phyloP scores from a whole-genome alignment of 768 basidiomycete genomes.

The Tremella yokohamensis region DNA sequence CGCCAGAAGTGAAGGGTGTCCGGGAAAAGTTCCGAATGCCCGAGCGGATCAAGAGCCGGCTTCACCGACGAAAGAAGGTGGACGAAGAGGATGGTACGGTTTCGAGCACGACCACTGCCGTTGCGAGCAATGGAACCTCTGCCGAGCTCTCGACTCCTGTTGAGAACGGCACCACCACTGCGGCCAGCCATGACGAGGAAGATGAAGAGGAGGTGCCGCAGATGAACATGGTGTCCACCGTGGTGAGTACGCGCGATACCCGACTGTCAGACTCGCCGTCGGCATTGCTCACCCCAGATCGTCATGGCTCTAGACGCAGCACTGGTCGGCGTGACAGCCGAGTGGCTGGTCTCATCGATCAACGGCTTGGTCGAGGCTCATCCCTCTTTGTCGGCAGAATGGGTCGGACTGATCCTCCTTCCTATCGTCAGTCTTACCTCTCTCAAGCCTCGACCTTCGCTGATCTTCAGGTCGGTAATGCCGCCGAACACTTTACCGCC shows the following conservation, averaged over 20 bases:
- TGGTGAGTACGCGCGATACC: slow-evolving; percentile 22
- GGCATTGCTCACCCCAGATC: slow-evolving; percentile 12
- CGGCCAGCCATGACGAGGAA: slow-evolving; percentile 24
- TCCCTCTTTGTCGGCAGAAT: slow-evolving; percentile 64
- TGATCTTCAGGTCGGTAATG: slow-evolving; percentile 29
- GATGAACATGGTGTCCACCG: slow-evolving; percentile 43
- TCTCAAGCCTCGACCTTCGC: not conserved
- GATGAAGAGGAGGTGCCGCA: slow-evolving; percentile 48
- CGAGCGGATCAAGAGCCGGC: slow-evolving; percentile 7
- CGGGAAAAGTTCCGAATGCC: slow-evolving; percentile 15
- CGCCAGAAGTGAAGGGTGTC: slow-evolving; percentile 33
- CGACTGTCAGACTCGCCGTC: not conserved
- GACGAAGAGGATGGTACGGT: slow-evolving; percentile 23
- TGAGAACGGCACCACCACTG: slow-evolving; percentile 3
- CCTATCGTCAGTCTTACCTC: slow-evolving; percentile 76
- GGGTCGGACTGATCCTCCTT: slow-evolving; percentile 82
- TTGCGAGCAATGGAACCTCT: not conserved
- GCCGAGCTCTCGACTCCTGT: not conserved
- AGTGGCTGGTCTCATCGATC: slow-evolving; percentile 74
- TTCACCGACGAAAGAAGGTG: slow-evolving; percentile 31
- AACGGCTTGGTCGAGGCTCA: slow-evolving; percentile 63
- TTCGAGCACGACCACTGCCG: slow-evolving; percentile 6
- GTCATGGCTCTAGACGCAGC: slow-evolving; percentile 43
- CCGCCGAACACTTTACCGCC: slow-evolving; percentile 77
- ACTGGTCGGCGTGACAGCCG: slow-evolving; percentile 62